Evolutionary conservation across 768 basidiomycete species (phyloP).

Genomic region (Russula emetica): DNA sequence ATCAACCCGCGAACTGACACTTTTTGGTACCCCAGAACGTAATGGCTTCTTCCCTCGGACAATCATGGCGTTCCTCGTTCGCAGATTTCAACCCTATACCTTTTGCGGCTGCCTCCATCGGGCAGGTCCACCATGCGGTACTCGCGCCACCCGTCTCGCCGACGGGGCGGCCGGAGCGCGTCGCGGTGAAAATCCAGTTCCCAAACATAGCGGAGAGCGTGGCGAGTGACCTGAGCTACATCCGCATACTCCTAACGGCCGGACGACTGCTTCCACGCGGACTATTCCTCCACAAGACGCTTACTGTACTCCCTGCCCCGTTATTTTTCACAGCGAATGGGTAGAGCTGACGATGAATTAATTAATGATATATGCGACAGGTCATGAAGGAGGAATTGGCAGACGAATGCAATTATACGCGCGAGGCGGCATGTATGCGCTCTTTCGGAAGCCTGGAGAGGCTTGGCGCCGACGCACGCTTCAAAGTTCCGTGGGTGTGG

Average conservation of each 20-base stretch:
- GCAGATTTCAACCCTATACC: slow-evolving; percentile 75
- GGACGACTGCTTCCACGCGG: slow-evolving; percentile 82
- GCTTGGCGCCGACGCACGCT: slow-evolving; percentile 58
- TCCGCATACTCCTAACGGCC: slow-evolving; percentile 76
- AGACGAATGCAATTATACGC: slow-evolving; percentile 88
- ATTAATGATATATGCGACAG: slow-evolving; percentile 35
- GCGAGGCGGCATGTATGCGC: slow-evolving; percentile 71
- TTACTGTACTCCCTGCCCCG: slow-evolving; percentile 45
- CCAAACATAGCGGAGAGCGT: slow-evolving; percentile 88
- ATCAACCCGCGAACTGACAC: background rate
- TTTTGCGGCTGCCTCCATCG: slow-evolving; percentile 94
- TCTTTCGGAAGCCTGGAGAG: slow-evolving; percentile 50
- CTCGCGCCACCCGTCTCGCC: slow-evolving; percentile 52
- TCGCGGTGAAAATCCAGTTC: slow-evolving; percentile 91
- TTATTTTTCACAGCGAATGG: background rate
- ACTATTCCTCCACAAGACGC: slow-evolving; percentile 83
- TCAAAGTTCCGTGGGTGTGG: slow-evolving; percentile 85
- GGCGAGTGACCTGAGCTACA: slow-evolving; percentile 79
- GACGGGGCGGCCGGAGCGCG: slow-evolving; percentile 50
- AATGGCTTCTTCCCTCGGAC: slow-evolving; percentile 66
- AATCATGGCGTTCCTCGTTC: slow-evolving; percentile 70
- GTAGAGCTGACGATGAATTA: slow-evolving; percentile 2
- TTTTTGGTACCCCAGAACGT: slow-evolving; percentile 48
- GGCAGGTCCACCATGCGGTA: slow-evolving; percentile 83
- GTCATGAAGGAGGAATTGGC: slow-evolving; percentile 86